Percentiles rank a stretch among this genome's conserved stretches.
Conservation (phyloP, 2,329 filamentous ascomycete species). For the Pseudopyrenochaeta lycopersici region DNA sequence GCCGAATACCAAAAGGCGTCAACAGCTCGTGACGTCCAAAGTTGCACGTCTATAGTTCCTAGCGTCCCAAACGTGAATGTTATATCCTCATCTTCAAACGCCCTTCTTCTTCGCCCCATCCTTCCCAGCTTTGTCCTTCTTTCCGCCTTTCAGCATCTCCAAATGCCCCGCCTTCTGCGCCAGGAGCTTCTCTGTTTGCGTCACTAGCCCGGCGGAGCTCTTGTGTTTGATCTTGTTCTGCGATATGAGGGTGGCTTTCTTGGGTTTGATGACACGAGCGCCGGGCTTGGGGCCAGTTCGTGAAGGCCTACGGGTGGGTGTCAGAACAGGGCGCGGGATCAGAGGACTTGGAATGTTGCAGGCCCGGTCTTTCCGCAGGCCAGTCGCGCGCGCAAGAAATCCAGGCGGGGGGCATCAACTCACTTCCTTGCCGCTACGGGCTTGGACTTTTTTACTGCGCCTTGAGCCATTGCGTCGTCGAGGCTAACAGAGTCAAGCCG, state of each 20-base stretch:
- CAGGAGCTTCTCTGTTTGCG: conserved; percentile 72
- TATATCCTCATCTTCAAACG: background rate
- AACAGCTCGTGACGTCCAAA: no score
- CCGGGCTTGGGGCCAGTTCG: conserved; percentile 65
- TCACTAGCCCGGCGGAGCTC: conserved; percentile 68
- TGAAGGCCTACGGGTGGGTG: conserved; percentile 34
- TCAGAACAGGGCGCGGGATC: conserved; percentile 7
- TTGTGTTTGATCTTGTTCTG: conserved; percentile 73
- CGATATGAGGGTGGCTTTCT: conserved; percentile 68
- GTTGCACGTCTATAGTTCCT: background rate
- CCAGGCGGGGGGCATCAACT: conserved; percentile 7
- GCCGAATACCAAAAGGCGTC: no score
- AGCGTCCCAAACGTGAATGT: background rate
- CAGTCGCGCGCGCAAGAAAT: no score
- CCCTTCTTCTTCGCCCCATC: conserved; percentile 23
- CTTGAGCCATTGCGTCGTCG: conserved; percentile 55
- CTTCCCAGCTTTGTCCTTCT: conserved; percentile 58
- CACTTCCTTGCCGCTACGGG: conserved; percentile 52
- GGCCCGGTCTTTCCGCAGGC: background rate
- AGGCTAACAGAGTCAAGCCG: conserved; percentile 1
- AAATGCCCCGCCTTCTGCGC: conserved; percentile 75
- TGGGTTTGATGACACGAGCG: conserved; percentile 70
- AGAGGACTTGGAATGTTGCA: background rate
- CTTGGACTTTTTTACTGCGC: conserved; percentile 57
- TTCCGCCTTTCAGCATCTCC: conserved; percentile 72